Base-by-base conservation (phyloP, 192 early-diverging fungal genomes). In the Entophlyctis luteolus region DNA sequence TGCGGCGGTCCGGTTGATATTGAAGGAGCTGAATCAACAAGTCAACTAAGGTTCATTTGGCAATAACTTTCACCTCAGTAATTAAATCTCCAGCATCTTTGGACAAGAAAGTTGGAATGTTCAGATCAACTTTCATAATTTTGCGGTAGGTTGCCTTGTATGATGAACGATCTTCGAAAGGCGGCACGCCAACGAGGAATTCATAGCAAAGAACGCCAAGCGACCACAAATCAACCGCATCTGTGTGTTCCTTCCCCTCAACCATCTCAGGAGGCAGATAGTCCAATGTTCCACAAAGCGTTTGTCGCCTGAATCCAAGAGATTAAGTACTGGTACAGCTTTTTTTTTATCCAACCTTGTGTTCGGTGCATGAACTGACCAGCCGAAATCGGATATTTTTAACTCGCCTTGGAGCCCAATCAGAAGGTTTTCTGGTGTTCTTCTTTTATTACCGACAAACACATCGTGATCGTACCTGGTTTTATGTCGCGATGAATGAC, bases 401-500 rank as follows among this genome's bases (percentile, higher is more conserved):
- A 98, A 79, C 62, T 95, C 90, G 29, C 92, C 94, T 28, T 90
- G 79, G 18, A 85, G 63, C n/a, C 89, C 91, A 23, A 98, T 72
- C 59, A 98, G 73, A 58, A 98, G 67, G 55, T 98, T 98, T 68
- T 96, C 94, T 80, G 37, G 29, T 58, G 14, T n/a, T n/a, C n/a
- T n/a, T n/a, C n/a, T n/a, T n/a, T n/a, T n/a, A n/a, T 2, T 1
- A 1, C 8, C 14, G 2, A 2, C 2, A 33, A 1, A 12, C n/a
- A 36, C 14, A 34, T 6, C 36, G 27, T n/a, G 4, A 0, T 27
- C 72, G 4, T 37, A 81, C 79, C 79, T 23, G 94, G 95, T 75
- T 98, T 98, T 66, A 98, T 93, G 66, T 98, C 95, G 48, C 95
- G 79, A 66, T 98, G 95, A 68, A 98, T 96, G 14, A 98, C 90